A percentile compares a stretch with the other conserved stretches of the same genome.
These are phyloP conservation scores for Diaporthe ilicicola DNA, from an alignment of 2,329 filamentous ascomycete species.

Conservation along the genomic window DNA sequence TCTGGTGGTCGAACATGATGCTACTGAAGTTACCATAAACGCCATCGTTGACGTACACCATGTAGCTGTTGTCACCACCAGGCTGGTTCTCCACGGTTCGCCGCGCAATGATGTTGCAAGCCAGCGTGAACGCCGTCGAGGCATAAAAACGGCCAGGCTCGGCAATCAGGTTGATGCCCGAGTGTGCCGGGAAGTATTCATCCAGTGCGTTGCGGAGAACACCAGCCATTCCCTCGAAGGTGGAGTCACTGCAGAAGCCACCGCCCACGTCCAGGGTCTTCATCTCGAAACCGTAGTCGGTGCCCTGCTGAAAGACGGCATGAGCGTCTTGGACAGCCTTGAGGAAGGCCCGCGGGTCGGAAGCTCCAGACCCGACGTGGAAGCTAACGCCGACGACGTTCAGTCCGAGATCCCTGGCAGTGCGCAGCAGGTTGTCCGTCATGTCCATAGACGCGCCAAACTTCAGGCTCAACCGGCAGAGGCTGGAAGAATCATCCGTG, in stretches of 20 bases:
- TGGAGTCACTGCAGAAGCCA: constrained; percentile 83
- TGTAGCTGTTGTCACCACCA: constrained; percentile 75
- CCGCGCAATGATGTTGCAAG: constrained; percentile 94
- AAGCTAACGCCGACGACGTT: constrained; percentile 97
- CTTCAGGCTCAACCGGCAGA: constrained; percentile 96
- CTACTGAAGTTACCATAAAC: constrained; percentile 98
- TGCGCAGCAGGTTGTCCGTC: constrained; percentile 77
- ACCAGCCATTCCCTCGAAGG: constrained; percentile 88
- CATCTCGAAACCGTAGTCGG: constrained; percentile 78
- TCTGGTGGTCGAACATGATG: constrained; percentile 99
- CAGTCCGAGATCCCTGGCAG: constrained; percentile 83
- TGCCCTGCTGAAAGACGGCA: constrained; percentile 86
- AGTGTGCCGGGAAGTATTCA: constrained; percentile 81
- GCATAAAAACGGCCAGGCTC: constrained; percentile 98
- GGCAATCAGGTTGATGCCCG: constrained; percentile 83
- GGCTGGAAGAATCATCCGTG: constrained; percentile 93
- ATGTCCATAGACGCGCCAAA: constrained; percentile 91
- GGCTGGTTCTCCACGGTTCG: constrained; percentile 82
- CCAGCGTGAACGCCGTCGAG: constrained; percentile 89
- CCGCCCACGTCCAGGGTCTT: constrained; percentile 94
- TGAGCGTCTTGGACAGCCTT: constrained; percentile 92
- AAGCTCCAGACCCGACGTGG: constrained; percentile 95
- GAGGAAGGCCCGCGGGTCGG: constrained; percentile 89
- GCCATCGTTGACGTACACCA: constrained; percentile 97
- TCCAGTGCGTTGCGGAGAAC: constrained; percentile 84